Evolutionary conservation across 1,284 basidiomycete species (phyloP).

Genomic region (Puccinia coronata): DNA sequence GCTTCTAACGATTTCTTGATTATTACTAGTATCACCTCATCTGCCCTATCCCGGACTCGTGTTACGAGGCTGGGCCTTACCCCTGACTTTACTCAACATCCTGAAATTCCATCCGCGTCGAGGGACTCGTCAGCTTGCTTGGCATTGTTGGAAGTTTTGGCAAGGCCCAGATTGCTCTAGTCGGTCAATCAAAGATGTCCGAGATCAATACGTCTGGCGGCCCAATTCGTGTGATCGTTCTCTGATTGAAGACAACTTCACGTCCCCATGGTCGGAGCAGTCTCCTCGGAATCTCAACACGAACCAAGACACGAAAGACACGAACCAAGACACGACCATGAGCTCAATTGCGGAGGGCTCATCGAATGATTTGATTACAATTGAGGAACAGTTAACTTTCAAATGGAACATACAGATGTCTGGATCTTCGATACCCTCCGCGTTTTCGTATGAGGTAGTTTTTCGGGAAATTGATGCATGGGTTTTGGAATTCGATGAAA

Average conservation of each 20-base stretch:
- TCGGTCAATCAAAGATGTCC: slow-evolving; percentile 21
- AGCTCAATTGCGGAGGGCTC: slow-evolving; percentile 5
- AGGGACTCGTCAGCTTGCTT: slow-evolving; percentile 45
- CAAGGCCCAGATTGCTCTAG: slow-evolving; percentile 24
- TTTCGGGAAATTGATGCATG: slow-evolving; percentile 40
- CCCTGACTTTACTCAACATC: slow-evolving; percentile 18
- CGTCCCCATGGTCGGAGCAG: slow-evolving; percentile 27
- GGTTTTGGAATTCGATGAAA: slow-evolving; percentile 45
- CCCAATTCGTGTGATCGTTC: neutral
- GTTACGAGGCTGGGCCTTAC: slow-evolving; percentile 30
- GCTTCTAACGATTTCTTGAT: slow-evolving; percentile 27
- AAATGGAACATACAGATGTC: slow-evolving; percentile 31
- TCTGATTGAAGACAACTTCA: slow-evolving; percentile 24
- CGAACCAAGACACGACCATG: neutral
- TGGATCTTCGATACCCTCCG: neutral
- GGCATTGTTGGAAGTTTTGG: slow-evolving; percentile 49
- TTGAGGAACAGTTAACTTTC: slow-evolving; percentile 43
- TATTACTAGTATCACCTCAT: slow-evolving; percentile 43
- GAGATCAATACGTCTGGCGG: slow-evolving; percentile 40
- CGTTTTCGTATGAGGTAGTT: slow-evolving; percentile 34
- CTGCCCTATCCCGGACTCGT: slow-evolving; percentile 48
- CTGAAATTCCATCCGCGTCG: slow-evolving; percentile 42
- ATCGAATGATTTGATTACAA: slow-evolving; percentile 31
- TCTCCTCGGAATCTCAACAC: neutral
- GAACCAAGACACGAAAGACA: neutral